Percentiles rank a stretch among this genome's conserved stretches.
These are phyloP conservation scores for Aspergillus hiratsukae DNA, from an alignment of 2,329 filamentous ascomycete species.

Conservation along the genomic window DNA sequence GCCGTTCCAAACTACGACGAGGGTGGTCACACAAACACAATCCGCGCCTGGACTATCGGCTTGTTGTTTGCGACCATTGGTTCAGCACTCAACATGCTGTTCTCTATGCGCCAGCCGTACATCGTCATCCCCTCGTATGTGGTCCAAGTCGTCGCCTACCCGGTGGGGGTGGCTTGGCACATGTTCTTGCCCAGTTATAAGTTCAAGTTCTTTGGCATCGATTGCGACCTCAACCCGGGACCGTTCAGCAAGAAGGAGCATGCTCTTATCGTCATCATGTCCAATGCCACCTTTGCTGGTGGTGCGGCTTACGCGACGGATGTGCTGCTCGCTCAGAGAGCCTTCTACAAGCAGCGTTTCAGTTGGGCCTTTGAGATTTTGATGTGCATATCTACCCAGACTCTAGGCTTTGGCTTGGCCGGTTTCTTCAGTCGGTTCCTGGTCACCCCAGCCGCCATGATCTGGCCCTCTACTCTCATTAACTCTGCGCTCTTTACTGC, in stretches of 20 bases:
- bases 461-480: constrained; percentile 67
- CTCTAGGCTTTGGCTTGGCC: constrained; percentile 64
- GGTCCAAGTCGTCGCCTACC: constrained; percentile 59
- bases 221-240: constrained; percentile 40
- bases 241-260: constrained; percentile 48
- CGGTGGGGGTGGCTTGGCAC: constrained; percentile 42
- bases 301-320: constrained; percentile 66
- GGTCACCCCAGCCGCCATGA: constrained; percentile 59
- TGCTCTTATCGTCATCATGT: constrained; percentile 47
- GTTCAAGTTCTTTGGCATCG: constrained; percentile 34
- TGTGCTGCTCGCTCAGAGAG: constrained; percentile 64
- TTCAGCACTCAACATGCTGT: constrained; percentile 59
- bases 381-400: constrained; percentile 64
- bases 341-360: constrained; percentile 68
- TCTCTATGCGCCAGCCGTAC: constrained; percentile 54
- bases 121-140: constrained; percentile 59
- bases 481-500: constrained; percentile 65
- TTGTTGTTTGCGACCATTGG: constrained; percentile 58
- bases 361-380: constrained; percentile 63
- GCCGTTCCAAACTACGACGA: constrained; percentile 62
- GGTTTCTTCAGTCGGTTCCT: constrained; percentile 64
- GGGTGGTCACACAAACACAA: constrained; percentile 60
- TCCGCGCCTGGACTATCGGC: constrained; percentile 62
- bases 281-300: constrained; percentile 62
- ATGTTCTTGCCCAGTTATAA: constrained; percentile 33